Evolutionary conservation across 495 filamentous ascomycete genomes (phyloP), one percentile per base, ranked within the genome.

Genomic region (Astrothelium macrocarpum): DNA sequence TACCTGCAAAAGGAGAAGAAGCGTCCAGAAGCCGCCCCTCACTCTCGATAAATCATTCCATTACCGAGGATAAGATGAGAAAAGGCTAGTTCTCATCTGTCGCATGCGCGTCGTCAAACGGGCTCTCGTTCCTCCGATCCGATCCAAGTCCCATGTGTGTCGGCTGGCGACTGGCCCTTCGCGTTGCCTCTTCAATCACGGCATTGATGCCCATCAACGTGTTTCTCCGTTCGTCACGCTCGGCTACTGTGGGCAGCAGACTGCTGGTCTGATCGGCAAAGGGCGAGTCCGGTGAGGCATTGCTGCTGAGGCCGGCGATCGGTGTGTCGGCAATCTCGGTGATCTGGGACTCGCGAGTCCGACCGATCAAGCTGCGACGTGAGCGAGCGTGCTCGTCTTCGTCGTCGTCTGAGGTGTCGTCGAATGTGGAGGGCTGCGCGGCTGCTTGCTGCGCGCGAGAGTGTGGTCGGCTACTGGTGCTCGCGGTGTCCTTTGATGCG

Each of bases 161-260:
- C 0, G 67, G 65, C 34, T 68, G 63, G 31, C 63, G 39, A 56
- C 71, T 74, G 14, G 67, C 70, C 18, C 72, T 49, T 59, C 68
- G 70, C 7, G 69, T 72, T 11, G 70, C 71, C 64, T 77, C 73
- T 56, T 77, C 75, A 16, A 67, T 67, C 31, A 75, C 71, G 4
- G 72, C 71, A 46, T 61, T 71, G 64, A 70, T 69, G 60, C 31
- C 65, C 43, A 45, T 63, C 18, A 20, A 25, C 12, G 23, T 59
- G 20, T 56, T 42, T 1, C 64, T 32, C 29, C 58, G 53, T 14
- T 61, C 60, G 3, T 56, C 59, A 20, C 23, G 7, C 53, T 59
- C 39, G 1, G 42, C 26, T 20, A 34, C 42, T 26, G 45, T 34
- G 14, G 43, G 42, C 7, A 56, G 32, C 12, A 49, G 45, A 53